Base-by-base conservation (phyloP, 345 rosid species). In the Viola odorata region DNA sequence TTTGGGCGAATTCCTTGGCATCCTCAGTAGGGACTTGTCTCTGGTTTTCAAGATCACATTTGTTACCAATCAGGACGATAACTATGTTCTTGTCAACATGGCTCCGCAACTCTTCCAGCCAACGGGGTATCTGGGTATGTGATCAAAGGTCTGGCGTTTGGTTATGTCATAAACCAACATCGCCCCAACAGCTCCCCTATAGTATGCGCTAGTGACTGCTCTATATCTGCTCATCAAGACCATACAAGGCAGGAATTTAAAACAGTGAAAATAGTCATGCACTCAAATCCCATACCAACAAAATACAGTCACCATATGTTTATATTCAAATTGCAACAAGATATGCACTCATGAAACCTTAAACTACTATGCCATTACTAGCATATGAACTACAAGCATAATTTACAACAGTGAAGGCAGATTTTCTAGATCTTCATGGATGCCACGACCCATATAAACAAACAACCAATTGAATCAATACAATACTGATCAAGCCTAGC, bases 121-220 rank as follows among this genome's bases (percentile, higher is more conserved):
- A 61, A 14, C 92, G 85, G 6, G 91, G 87, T 23, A 23, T 56
- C 55, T 38, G 5, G 55, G 56, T 8, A 15, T 44, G 32, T 61
- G 49, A n/a, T 61, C 65, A 4, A 61, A 61, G 37, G 65, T 49
- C 7, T 53, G 42, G 42, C 40, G 44, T 15, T 52, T 51, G 8
- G 65, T 61, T 45, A 61, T 51, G 40, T 61, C 65, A 15, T 61
- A 61, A 4, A 61, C 65, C 8, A 61, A 47, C 54, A 61, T 47
- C 8, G 65, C 65, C 37, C 65, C 65, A 8, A 61, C 65, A 0
- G 65, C 65, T 37, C 65, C 65, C 51, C 65, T 38, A 32, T 61
- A 61, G 45, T 61, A 61, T 13, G 65, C 65, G 39, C 65, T 61
- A 14, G 65, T 61, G n/a, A 61, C 48, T 53, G 65, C 65, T 0